A percentile compares a stretch with the other conserved stretches of the same genome.
These are phyloP conservation scores for Raphanus hybrid DNA, from an alignment of 441 rosid genomes.

Conservation along the genomic window DNA sequence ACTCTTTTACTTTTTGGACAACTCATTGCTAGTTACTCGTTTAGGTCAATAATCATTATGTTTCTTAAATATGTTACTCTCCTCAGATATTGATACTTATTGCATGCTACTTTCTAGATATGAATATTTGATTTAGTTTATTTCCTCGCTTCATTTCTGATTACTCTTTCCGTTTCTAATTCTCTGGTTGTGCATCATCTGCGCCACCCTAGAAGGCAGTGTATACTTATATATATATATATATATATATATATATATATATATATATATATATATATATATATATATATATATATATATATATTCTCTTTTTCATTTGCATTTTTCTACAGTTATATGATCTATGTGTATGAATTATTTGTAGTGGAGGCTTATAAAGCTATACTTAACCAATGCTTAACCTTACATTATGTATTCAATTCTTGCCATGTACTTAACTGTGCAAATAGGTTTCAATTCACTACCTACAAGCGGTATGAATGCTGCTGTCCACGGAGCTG, in stretches of 20 bases:
- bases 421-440: no score
- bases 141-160: conserved; percentile 3
- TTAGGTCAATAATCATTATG: background rate
- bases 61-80: background rate
- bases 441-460: no score
- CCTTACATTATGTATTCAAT: no score
- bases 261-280: background rate
- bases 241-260: background rate
- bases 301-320: no score
- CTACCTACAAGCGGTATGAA: background rate
- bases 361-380: no score
- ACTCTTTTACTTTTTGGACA: background rate
- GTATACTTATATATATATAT: no score
- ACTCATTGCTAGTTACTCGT: background rate
- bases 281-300: background rate
- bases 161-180: conserved; percentile 11
- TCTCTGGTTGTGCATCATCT: conserved; percentile 26
- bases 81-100: background rate
- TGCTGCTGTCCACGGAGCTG: conserved; percentile 31
- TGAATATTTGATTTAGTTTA: background rate
- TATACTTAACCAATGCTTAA: no score
- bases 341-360: no score
- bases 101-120: background rate
- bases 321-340: background rate
- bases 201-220: conserved; percentile 10